A percentile compares a stretch with the other conserved stretches of the same genome.
These are phyloP conservation scores for Pinus tabuliformis DNA, from an alignment of 75 land plant genomes.

Conservation along the genomic window DNA sequence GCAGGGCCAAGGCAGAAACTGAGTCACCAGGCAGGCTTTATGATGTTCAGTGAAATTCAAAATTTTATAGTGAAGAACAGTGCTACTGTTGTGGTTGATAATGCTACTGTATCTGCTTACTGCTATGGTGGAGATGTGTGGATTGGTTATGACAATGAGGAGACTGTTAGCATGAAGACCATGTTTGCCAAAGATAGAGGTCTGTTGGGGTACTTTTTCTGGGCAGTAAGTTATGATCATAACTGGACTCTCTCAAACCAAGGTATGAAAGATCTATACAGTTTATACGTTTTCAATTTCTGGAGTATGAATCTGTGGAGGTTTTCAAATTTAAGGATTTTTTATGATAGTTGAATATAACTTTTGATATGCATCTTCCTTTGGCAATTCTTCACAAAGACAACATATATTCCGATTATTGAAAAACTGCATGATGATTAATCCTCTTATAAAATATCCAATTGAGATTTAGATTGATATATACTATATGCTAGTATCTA, in stretches of 20 bases:
- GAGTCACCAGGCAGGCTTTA: conserved; percentile 18
- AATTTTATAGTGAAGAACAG: conserved; percentile 9
- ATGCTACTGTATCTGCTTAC: conserved; percentile 34
- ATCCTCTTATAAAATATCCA: too few relatives aligned
- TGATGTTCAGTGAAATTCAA: conserved; percentile 17
- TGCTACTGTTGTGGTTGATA: conserved; percentile 23
- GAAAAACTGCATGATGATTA: too few relatives aligned
- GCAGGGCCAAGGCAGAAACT: conserved; percentile 18
- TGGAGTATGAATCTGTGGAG: too few relatives aligned
- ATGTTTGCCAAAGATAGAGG: conserved; percentile 16
- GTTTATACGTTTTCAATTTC: too few relatives aligned
- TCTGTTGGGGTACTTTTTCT: conserved; percentile 43
- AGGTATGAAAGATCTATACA: too few relatives aligned
- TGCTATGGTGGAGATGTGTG: conserved; percentile 26
- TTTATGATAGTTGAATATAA: too few relatives aligned
- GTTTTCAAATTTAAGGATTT: too few relatives aligned
- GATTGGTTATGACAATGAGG: conserved; percentile 40
- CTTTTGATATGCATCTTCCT: too few relatives aligned
- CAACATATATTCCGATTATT: too few relatives aligned
- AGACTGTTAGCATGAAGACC: conserved; percentile 32
- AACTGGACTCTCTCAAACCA: background rate
- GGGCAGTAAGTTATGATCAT: conserved; percentile 35
- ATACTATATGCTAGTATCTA: too few relatives aligned
- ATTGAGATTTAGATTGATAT: too few relatives aligned
- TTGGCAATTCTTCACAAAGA: too few relatives aligned